These are phyloP conservation scores for Fusarium sp. DNA, from an alignment of 2,329 filamentous ascomycete species.

Conservation along the genomic window DNA sequence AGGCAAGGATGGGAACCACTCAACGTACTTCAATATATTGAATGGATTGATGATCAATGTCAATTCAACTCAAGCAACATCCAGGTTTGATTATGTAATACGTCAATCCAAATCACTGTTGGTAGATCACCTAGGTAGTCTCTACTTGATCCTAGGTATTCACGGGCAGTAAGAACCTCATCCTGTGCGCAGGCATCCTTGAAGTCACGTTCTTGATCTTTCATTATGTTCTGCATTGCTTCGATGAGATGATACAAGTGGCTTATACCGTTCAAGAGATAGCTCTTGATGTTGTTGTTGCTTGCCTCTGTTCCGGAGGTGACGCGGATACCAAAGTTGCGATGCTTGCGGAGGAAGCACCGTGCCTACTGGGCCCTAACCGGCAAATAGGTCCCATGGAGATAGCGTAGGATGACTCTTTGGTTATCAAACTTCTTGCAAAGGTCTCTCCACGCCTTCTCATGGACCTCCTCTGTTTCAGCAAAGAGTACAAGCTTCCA, in stretches of 20 bases:
- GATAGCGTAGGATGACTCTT: background rate
- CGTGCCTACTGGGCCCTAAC: background rate
- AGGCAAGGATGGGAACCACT: no score
- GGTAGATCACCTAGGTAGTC: background rate
- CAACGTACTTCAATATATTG: no score
- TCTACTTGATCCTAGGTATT: background rate
- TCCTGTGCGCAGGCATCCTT: background rate
- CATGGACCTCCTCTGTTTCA: no score
- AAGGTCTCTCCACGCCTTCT: no score
- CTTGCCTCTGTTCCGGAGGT: background rate
- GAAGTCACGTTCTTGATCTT: no score
- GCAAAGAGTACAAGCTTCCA: no score
- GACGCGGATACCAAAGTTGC: background rate
- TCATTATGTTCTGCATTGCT: background rate
- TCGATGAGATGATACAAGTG: background rate
- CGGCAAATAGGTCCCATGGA: background rate
- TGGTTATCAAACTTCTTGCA: no score
- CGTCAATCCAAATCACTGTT: no score
- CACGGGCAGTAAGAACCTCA: background rate
- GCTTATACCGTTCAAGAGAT: background rate
- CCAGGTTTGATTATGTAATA: no score
- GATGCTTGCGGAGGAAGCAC: background rate
- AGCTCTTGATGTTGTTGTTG: background rate
- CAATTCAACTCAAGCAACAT: no score
- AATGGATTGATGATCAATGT: no score